phyloP scores from a whole-genome alignment of 306 rosid genomes.

The Quercus aquifolioides region DNA sequence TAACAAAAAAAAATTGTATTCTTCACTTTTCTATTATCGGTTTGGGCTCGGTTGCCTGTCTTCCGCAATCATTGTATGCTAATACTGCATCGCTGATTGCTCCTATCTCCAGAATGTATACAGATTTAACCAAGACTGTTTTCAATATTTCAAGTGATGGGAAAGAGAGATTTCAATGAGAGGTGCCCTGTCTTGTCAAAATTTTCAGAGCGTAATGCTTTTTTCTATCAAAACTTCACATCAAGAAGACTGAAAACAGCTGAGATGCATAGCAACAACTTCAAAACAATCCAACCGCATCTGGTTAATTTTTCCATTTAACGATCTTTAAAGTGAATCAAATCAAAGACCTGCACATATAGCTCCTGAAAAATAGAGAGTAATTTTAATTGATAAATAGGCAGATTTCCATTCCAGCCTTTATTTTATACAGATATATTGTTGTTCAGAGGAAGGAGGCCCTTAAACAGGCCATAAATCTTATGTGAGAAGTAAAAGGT shows the following conservation, averaged over 20 bases:
- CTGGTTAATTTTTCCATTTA: background rate
- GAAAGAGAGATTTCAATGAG: background rate
- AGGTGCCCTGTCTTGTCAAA: background rate
- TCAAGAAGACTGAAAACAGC: background rate
- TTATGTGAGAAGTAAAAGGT: slow-evolving; percentile 10
- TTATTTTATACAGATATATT: background rate
- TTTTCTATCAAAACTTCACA: background rate
- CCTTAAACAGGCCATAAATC: background rate
- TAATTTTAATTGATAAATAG: background rate
- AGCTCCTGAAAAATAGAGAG: slow-evolving; percentile 62
- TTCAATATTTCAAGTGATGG: background rate
- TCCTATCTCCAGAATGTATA: background rate
- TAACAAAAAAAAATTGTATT: background rate
- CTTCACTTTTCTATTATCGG: background rate
- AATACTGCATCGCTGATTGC: background rate
- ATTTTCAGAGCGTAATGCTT: background rate
- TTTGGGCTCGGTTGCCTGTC: background rate
- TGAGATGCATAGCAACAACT: slow-evolving; percentile 3
- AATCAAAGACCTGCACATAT: slow-evolving; percentile 91
- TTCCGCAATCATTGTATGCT: background rate
- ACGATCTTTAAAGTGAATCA: slow-evolving; percentile 8
- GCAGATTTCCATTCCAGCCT: background rate
- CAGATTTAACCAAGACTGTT: background rate
- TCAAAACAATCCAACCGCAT: slow-evolving; percentile 7
- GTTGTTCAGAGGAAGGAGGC: background rate